Evolutionary conservation across 176 grass and related monocot genomes (phyloP).

Genomic region (Oryza meridionalis): DNA sequence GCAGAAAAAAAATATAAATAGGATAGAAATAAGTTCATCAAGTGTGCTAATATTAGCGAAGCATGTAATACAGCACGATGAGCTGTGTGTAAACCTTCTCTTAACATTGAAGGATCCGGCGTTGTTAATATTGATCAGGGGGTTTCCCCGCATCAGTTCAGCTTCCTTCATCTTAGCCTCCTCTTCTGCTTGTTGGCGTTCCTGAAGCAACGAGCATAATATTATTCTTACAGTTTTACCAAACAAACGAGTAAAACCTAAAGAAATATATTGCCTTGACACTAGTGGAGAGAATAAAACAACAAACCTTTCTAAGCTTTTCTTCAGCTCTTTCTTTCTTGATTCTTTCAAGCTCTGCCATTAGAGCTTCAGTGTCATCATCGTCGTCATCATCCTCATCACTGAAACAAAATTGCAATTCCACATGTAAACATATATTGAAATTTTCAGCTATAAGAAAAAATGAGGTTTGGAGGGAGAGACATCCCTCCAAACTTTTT

Average conservation of each 20-base stretch:
- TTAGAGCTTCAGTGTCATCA: slow-evolving; percentile 85
- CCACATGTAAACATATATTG: background rate
- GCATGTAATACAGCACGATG: background rate
- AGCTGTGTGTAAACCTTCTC: slow-evolving; percentile 57
- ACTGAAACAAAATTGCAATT: slow-evolving; percentile 41
- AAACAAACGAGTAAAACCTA: background rate
- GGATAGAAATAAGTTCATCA: slow-evolving; percentile 14
- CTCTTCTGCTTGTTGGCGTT: slow-evolving; percentile 78
- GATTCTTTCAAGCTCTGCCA: slow-evolving; percentile 95
- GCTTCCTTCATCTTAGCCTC: slow-evolving; percentile 88
- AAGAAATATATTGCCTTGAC: background rate
- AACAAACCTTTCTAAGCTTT: slow-evolving; percentile 76
- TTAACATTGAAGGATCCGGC: slow-evolving; percentile 84
- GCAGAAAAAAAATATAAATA: background rate
- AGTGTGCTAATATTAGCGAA: background rate
- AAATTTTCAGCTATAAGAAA: background rate
- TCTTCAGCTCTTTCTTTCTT: slow-evolving; percentile 93
- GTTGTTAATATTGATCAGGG: slow-evolving; percentile 83
- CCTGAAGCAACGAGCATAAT: slow-evolving; percentile 42
- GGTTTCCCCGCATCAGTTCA: slow-evolving; percentile 89
- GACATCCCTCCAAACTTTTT: too few species aligned
- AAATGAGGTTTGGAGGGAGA: too few species aligned
- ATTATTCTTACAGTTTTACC: too few species aligned
- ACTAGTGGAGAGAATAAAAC: background rate
- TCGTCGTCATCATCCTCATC: slow-evolving; percentile 66